Conservation (phyloP, 768 basidiomycete species). For the Podaxis sp. region DNA sequence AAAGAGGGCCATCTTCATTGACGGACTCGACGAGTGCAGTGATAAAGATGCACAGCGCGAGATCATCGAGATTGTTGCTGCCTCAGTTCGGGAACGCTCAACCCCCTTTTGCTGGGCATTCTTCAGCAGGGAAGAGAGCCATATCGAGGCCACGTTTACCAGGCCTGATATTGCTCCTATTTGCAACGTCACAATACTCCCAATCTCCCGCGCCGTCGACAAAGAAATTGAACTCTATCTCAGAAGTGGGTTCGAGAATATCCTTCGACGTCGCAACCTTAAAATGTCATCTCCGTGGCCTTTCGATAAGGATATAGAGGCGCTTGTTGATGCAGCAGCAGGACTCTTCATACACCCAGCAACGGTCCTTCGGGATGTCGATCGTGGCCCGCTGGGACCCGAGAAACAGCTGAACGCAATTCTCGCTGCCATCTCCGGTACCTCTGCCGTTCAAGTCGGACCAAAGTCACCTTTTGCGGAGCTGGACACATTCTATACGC, state of each 20-base stretch:
- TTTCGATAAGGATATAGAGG: not conserved
- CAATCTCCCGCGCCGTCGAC: not conserved
- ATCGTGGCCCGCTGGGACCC: not conserved
- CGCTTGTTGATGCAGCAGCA: not conserved
- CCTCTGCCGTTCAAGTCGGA: not conserved
- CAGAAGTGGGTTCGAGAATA: not conserved
- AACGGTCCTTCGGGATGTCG: not conserved
- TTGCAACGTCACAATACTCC: not conserved
- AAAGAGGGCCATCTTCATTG: not conserved
- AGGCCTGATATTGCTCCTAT: not conserved
- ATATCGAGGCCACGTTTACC: not conserved
- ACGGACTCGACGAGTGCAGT: constrained; percentile 2
- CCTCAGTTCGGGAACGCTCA: not conserved
- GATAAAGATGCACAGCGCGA: constrained; percentile 1
- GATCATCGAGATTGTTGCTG: constrained; percentile 9
- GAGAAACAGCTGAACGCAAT: not conserved
- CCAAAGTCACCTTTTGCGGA: not conserved
- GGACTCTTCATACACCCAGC: constrained; percentile 2
- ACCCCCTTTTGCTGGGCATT: constrained; percentile 6
- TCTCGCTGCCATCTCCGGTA: not conserved
- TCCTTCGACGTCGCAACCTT: constrained; percentile 3
- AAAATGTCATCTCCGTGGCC: not conserved
- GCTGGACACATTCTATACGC: constrained; percentile 1
- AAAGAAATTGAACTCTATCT: constrained; percentile 1
- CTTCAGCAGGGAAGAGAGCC: constrained; percentile 3